A percentile compares a stretch with the other conserved stretches of the same genome.
Evolutionary conservation across 306 rosid genomes (phyloP).

Genomic region (Casuarina cunninghamiana): DNA sequence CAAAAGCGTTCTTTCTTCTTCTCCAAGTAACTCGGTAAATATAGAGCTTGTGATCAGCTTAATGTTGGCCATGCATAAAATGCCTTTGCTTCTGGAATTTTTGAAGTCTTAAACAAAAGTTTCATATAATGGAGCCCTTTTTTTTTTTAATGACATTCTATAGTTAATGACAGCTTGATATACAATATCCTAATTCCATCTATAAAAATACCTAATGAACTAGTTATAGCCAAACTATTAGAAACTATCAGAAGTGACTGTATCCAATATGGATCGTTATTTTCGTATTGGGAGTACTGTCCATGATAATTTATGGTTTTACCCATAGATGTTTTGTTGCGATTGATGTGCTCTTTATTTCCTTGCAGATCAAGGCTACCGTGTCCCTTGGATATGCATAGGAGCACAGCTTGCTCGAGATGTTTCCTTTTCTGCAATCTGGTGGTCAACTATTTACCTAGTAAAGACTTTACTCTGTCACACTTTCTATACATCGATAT

Average conservation of each 20-base stretch:
- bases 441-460: constrained; percentile 97
- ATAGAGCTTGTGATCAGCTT: not conserved
- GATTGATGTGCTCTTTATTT: constrained; percentile 17
- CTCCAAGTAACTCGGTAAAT: constrained; percentile 42
- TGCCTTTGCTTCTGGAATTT: not conserved
- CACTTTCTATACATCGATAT: constrained; percentile 2
- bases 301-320: not conserved
- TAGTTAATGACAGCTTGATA: not conserved
- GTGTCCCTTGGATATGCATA: constrained; percentile 94
- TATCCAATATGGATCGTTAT: not conserved
- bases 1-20: constrained; percentile 16
- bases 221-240: not conserved
- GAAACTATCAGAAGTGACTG: not conserved
- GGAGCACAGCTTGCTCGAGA: constrained; percentile 99
- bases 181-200: not conserved
- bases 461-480: constrained; percentile 41
- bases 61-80: not conserved
- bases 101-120: not conserved
- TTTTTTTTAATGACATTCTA: not conserved
- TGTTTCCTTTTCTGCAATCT: constrained; percentile 93
- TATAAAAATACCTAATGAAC: not conserved
- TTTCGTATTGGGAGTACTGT: not conserved
- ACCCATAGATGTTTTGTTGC: not conserved
- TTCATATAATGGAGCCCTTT: not conserved
- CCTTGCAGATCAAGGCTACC: constrained; percentile 64